Conservation (phyloP, 2,329 filamentous ascomycete genomes). For the Talaromyces verruculosus region DNA sequence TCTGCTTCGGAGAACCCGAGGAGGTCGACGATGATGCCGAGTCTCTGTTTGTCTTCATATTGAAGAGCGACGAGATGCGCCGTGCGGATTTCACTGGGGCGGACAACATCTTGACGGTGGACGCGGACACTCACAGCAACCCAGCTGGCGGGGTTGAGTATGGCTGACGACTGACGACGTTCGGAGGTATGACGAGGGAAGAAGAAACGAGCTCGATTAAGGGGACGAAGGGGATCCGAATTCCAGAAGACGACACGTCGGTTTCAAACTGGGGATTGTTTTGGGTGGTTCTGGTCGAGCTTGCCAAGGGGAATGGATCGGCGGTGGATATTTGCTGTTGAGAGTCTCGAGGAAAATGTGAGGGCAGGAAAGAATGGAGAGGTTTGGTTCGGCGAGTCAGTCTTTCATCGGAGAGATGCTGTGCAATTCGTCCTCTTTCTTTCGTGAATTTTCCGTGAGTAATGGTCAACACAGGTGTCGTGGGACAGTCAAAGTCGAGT, state of each 20-base stretch:
- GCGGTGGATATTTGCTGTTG: conserved; percentile 5
- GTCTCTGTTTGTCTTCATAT: conserved; percentile 38
- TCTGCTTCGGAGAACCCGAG: conserved; percentile 31
- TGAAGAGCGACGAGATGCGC: conserved; percentile 49
- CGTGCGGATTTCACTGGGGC: conserved; percentile 46
- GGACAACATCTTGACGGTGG: conserved; percentile 37
- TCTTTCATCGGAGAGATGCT: neutral
- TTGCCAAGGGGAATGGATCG: conserved; percentile 24
- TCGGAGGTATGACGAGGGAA: conserved; percentile 3
- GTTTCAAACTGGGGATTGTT: conserved; percentile 14
- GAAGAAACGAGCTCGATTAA: neutral
- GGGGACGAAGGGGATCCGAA: neutral
- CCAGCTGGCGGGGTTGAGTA: neutral
- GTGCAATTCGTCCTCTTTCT: neutral
- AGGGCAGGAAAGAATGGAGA: conserved; percentile 14
- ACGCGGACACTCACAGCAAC: neutral
- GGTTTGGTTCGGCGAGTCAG: neutral
- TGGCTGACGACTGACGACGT: conserved; percentile 13
- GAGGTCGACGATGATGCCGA: conserved; percentile 29
- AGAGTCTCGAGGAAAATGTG: conserved; percentile 2
- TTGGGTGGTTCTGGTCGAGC: conserved; percentile 10
- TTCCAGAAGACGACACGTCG: conserved; percentile 5
- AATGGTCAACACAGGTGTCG: neutral
- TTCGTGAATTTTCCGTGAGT: neutral
- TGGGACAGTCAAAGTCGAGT: neutral